These are phyloP conservation scores for Fusarium falciforme DNA, from an alignment of 2,329 filamentous ascomycete species.

Conservation along the genomic window DNA sequence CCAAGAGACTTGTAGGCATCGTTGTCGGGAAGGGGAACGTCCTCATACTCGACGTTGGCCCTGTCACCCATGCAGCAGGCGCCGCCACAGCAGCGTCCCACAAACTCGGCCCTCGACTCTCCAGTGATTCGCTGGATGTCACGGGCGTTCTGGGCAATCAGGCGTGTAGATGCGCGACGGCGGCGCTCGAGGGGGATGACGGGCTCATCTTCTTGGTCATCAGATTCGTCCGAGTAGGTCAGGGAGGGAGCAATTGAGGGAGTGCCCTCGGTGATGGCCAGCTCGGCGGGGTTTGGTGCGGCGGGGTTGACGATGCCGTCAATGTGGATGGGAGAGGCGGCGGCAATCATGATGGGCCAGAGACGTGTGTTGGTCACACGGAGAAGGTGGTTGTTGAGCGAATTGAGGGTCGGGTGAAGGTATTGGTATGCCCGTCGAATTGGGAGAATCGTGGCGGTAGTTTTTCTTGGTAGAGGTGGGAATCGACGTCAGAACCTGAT, in stretches of 20 bases:
- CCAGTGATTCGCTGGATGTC: conserved; percentile 74
- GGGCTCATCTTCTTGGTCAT: conserved; percentile 66
- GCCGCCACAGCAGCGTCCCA: conserved; percentile 72
- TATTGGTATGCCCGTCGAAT: conserved; percentile 35
- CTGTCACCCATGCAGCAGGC: conserved; percentile 69
- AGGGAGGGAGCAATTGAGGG: conserved; percentile 70
- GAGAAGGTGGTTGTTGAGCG: conserved; percentile 2
- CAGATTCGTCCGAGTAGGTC: conserved; percentile 72
- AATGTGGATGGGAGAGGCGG: conserved; percentile 34
- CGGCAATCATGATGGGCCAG: conserved; percentile 46
- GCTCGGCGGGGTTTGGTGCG: conserved; percentile 53
- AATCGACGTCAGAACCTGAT: conserved; percentile 39
- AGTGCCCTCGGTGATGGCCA: conserved; percentile 58
- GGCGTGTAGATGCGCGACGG: conserved; percentile 75
- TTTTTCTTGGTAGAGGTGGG: conserved; percentile 3
- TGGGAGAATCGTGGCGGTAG: conserved; percentile 20
- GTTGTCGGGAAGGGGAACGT: conserved; percentile 76
- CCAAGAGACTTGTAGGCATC: conserved; percentile 83
- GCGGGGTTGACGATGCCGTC: conserved; percentile 53
- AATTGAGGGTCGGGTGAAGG: conserved; percentile 18
- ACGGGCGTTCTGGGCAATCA: conserved; percentile 72
- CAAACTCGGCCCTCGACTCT: conserved; percentile 70
- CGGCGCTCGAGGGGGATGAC: conserved; percentile 56
- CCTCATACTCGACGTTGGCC: conserved; percentile 63
- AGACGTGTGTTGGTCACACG: conserved; percentile 27